A percentile compares a stretch with the other conserved stretches of the same genome.
phyloP scores from a whole-genome alignment of 305 asterid genomes.

The Solanum hybrid region DNA sequence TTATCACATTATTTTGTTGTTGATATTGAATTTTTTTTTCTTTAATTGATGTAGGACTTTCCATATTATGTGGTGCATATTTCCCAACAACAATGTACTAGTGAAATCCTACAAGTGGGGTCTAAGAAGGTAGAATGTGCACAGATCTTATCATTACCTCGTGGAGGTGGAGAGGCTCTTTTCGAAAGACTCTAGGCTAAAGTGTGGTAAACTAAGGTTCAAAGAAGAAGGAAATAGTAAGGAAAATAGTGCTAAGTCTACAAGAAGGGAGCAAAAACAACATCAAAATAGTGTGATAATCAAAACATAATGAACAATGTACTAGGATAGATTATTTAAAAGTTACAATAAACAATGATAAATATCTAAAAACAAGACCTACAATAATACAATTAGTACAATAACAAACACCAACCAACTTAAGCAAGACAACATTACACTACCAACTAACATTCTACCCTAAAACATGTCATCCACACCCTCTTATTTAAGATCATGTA shows the following conservation, averaged over 20 bases:
- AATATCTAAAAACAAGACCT: too few relatives aligned
- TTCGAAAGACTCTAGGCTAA: rapidly evolving
- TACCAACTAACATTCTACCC: neutral
- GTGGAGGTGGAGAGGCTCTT: rapidly evolving
- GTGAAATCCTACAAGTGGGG: neutral
- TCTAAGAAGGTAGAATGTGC: rapidly evolving
- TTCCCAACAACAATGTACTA: neutral
- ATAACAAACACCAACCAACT: neutral
- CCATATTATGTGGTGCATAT: neutral
- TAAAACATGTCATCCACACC: neutral
- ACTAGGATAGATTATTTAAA: neutral
- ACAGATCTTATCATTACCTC: neutral
- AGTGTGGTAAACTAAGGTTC: neutral
- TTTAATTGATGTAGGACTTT: too few relatives aligned
- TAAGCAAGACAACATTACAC: too few relatives aligned
- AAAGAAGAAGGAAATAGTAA: neutral
- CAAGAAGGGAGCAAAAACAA: too few relatives aligned
- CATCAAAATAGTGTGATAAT: too few relatives aligned
- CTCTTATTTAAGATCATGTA: neutral
- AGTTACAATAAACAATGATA: too few relatives aligned
- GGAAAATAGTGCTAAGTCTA: neutral
- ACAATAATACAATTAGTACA: neutral
- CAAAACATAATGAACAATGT: rapidly evolving
- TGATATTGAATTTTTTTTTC: too few relatives aligned
- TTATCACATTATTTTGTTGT: too few relatives aligned